These are phyloP conservation scores for Hypsizygus marmoreus DNA, from an alignment of 768 basidiomycete genomes.

Conservation along the genomic window DNA sequence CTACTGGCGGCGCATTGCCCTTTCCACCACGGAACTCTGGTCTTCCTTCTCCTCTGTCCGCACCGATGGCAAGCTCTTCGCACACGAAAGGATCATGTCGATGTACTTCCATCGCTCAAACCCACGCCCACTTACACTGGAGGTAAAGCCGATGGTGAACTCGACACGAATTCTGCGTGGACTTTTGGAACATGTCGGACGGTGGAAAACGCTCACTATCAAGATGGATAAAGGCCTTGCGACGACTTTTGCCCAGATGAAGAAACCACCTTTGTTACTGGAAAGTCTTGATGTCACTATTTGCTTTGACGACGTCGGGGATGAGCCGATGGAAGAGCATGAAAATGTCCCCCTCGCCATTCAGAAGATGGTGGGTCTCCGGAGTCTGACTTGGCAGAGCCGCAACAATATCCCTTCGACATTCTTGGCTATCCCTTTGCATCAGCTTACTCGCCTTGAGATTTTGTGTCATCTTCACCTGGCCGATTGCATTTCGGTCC, in stretches of 20 bases:
- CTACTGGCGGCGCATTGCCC: constrained; percentile 1
- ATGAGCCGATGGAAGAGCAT: neutral
- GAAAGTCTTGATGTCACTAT: neutral
- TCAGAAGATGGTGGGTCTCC: neutral
- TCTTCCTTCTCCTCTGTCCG: neutral
- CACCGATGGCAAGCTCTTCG: neutral
- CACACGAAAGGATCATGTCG: constrained; percentile 2
- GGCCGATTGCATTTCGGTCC: constrained; percentile 1
- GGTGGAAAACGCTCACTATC: constrained; percentile 4
- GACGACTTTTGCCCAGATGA: neutral
- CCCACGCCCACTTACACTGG: constrained; percentile 1
- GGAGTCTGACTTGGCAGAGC: constrained; percentile 1
- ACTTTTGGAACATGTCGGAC: neutral
- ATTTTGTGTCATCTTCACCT: constrained; percentile 5
- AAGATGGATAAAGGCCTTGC: neutral
- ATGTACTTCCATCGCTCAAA: constrained; percentile 1
- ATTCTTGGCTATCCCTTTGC: neutral
- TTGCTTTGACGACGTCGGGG: no score
- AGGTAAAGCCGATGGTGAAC: neutral
- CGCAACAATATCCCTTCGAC: neutral
- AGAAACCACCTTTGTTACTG: neutral
- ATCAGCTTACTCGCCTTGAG: constrained; percentile 1
- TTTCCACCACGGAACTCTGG: neutral
- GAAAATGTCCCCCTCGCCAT: neutral
- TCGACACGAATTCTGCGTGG: constrained; percentile 6